A percentile compares a stretch with the other conserved stretches of the same genome.
These are phyloP conservation scores for Phlyctochytrium arcticum DNA, from an alignment of 192 early-diverging fungal species.

Conservation along the genomic window DNA sequence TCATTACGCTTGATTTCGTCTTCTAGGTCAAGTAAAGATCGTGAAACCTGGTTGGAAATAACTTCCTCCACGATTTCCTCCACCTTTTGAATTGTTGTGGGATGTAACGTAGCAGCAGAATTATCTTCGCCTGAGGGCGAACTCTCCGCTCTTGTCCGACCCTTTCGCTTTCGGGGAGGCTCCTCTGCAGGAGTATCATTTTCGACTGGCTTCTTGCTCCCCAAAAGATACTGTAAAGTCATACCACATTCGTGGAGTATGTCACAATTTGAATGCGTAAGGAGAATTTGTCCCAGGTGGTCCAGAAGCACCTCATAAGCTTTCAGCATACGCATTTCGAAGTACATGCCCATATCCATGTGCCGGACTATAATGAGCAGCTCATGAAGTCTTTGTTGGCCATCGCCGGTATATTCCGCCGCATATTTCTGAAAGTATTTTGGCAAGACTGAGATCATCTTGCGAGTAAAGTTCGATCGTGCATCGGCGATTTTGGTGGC, in stretches of 20 bases:
- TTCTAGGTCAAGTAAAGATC: background rate
- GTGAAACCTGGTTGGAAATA: slow-evolving; percentile 6
- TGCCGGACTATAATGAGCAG: slow-evolving; percentile 25
- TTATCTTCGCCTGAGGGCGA: background rate
- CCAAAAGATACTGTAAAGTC: slow-evolving; percentile 21
- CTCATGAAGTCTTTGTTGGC: slow-evolving; percentile 19
- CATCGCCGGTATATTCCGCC: slow-evolving; percentile 24
- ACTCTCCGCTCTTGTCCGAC: slow-evolving; percentile 2
- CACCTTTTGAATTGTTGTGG: slow-evolving; percentile 16
- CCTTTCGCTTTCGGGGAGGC: background rate
- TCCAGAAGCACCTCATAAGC: slow-evolving; percentile 36
- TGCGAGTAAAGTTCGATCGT: slow-evolving; percentile 10
- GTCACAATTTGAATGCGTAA: slow-evolving; percentile 28
- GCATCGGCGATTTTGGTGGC: background rate
- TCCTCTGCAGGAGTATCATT: background rate
- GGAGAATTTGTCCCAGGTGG: slow-evolving; percentile 27
- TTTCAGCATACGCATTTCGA: slow-evolving; percentile 40
- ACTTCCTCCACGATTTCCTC: slow-evolving; percentile 30
- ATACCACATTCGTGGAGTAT: slow-evolving; percentile 29
- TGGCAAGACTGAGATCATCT: slow-evolving; percentile 30
- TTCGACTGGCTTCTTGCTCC: background rate
- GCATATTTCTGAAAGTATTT: slow-evolving; percentile 38
- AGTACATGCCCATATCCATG: slow-evolving; percentile 34
- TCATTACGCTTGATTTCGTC: background rate
- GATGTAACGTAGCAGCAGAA: slow-evolving; percentile 11